Evolutionary conservation across 1,139 yeast species (phyloP).

Genomic region (Candida frijolesensis): DNA sequence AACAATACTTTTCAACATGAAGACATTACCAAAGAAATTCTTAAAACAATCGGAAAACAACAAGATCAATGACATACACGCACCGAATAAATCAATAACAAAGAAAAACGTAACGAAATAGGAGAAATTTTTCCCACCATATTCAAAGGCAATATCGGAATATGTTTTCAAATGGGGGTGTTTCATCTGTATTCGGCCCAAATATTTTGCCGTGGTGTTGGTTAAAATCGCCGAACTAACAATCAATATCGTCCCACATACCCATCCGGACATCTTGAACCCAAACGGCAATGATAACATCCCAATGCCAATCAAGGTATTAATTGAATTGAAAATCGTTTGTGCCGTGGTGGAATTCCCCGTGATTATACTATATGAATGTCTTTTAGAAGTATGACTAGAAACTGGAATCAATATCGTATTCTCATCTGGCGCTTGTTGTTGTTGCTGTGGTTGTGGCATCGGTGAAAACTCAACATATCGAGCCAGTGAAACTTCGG

Average conservation of each 20-base stretch:
- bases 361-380: constrained; percentile 15
- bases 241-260: constrained; percentile 60
- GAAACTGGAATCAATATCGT: constrained; percentile 15
- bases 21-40: constrained; percentile 59
- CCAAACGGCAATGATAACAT: constrained; percentile 84
- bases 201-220: constrained; percentile 62
- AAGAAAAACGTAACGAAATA: constrained; percentile 70
- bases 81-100: constrained; percentile 76
- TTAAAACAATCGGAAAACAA: constrained; percentile 83
- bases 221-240: constrained; percentile 63
- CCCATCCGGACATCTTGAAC: constrained; percentile 78
- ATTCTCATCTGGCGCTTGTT: constrained; percentile 16
- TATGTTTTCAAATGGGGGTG: constrained; percentile 38
- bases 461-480: constrained; percentile 4
- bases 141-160: constrained; percentile 48
- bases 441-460: background rate
- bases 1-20: constrained; percentile 52
- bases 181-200: constrained; percentile 35
- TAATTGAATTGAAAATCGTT: constrained; percentile 84
- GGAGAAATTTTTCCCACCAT: constrained; percentile 49
- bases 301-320: constrained; percentile 85
- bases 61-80: constrained; percentile 73
- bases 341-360: constrained; percentile 71
- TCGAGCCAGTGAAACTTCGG: background rate
- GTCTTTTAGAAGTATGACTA: constrained; percentile 13